Base-by-base conservation (phyloP, 2,329 filamentous ascomycete species). In the Pyricularia sp. region DNA sequence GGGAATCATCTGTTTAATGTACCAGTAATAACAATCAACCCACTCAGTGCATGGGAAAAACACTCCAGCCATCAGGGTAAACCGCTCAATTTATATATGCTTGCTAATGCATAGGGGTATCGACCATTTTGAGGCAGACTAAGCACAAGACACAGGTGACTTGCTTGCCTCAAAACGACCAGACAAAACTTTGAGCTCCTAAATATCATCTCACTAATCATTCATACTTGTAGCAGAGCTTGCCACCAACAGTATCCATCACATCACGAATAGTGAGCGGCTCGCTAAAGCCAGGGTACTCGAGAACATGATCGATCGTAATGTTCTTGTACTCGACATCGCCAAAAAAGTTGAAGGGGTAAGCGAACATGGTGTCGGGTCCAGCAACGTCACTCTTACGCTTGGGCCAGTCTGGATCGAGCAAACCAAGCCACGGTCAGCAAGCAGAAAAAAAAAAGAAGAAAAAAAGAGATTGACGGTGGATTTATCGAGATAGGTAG, bases 351-450 rank as follows among this genome's bases (percentile, higher is more conserved):
- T 64, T 55, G 33, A 36, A 68, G 11, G 58, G 59, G 30, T 36
- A 28, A 17, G 55, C 31, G 55, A 23, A 64, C 55, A 63, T 42
- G 28, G 59, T 58, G 58, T 33, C 25, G 30, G 58, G 58, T 58
- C 67, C 58, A 31, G 26, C 42, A 23, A 64, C 23, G 67, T 68
- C 67, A 9, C 20, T 10, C 67, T 36, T 68, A 31, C 67, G 59
- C 58, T 17, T 36, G 31, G 67, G 42, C 33, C 31, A 63, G n/a
- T 63, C 67, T 36, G 33, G 20, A n/a, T 26, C 26, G 65, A 23
- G 31, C 31, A 23, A 33, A 10, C 7, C 30, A 25, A 5, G 65
- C 20, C 33, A 66, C 25, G 10, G 20, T 36, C 30, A 65, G n/a
- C 42, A 50, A 50, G 17, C 14, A n/a, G 42, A n/a, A 65, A 63